These are phyloP conservation scores for Sugiyamaella castrensis DNA, from an alignment of 1,139 yeast genomes.

Conservation along the genomic window DNA sequence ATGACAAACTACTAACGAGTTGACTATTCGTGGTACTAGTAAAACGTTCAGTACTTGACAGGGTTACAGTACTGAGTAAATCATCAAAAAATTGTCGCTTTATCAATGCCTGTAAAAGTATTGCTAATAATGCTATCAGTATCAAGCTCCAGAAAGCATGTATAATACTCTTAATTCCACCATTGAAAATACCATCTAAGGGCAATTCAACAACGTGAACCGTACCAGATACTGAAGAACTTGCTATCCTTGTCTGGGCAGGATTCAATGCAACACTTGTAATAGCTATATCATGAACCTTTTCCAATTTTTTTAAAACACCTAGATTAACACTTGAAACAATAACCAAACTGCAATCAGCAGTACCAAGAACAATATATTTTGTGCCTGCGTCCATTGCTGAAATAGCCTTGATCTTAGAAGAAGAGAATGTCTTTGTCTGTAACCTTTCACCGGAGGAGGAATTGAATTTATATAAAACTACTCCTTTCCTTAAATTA, in stretches of 20 bases:
- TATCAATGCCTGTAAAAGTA: constrained; percentile 12
- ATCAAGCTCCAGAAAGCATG: constrained; percentile 14
- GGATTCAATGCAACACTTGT: constrained; percentile 72
- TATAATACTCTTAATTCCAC: constrained; percentile 13
- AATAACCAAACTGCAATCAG: constrained; percentile 64
- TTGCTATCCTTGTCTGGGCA: constrained; percentile 64
- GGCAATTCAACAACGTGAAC: constrained; percentile 64
- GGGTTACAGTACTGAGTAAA: neutral
- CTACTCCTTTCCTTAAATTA: constrained; percentile 32
- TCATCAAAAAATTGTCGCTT: constrained; percentile 16
- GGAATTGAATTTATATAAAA: constrained; percentile 40
- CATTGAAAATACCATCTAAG: constrained; percentile 43
- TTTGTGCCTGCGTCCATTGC: constrained; percentile 58
- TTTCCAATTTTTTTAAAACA: constrained; percentile 49
- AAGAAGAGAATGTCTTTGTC: constrained; percentile 7
- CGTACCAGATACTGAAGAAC: constrained; percentile 79
- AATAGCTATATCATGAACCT: constrained; percentile 77
- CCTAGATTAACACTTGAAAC: constrained; percentile 52
- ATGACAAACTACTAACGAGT: too few species aligned
- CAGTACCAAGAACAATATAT: constrained; percentile 69
- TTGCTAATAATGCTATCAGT: constrained; percentile 12
- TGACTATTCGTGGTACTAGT: too few species aligned
- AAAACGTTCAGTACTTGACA: too few species aligned
- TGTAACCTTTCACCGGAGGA: constrained; percentile 9
- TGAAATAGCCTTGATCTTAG: constrained; percentile 60